A percentile compares a stretch with the other conserved stretches of the same genome.
phyloP scores from a whole-genome alignment of 345 rosid genomes.

The Noccaea caerulescens region DNA sequence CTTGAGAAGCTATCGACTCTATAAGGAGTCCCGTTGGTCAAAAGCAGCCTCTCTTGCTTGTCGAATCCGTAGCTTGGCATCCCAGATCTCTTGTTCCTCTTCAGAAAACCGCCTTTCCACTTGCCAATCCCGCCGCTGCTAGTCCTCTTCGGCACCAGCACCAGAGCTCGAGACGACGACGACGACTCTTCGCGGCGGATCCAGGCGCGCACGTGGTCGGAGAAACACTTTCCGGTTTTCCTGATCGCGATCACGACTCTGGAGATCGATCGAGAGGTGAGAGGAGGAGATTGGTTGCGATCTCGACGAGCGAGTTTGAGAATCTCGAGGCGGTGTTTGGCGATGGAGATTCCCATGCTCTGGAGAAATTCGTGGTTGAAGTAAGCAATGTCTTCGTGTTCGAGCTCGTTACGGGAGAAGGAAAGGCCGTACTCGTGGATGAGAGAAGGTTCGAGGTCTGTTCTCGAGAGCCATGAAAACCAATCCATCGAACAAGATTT shows the following conservation, averaged over 20 bases:
- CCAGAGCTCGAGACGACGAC: slow-evolving; percentile 60
- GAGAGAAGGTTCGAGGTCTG: slow-evolving; percentile 70
- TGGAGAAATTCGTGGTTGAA: slow-evolving; percentile 96
- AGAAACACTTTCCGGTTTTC: slow-evolving; percentile 56
- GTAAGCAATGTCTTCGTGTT: slow-evolving; percentile 72
- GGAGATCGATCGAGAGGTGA: slow-evolving; percentile 48
- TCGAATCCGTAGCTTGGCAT: slow-evolving; percentile 39
- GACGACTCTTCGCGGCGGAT: slow-evolving; percentile 56
- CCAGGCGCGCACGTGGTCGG: slow-evolving; percentile 59
- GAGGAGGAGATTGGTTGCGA: slow-evolving; percentile 33
- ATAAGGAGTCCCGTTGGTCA: slow-evolving; percentile 70
- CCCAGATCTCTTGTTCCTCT: slow-evolving; percentile 65
- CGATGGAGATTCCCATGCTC: slow-evolving; percentile 93
- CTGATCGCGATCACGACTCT: slow-evolving; percentile 63
- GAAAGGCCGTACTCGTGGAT: slow-evolving; percentile 78
- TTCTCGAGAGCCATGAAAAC: slow-evolving; percentile 90
- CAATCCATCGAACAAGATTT: slow-evolving; percentile 62
- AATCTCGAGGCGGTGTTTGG: slow-evolving; percentile 94
- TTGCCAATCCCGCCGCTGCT: slow-evolving; percentile 42
- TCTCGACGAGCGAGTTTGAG: slow-evolving; percentile 80
- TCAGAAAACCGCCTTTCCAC: slow-evolving; percentile 67
- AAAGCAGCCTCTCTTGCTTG: slow-evolving; percentile 59
- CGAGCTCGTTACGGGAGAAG: slow-evolving; percentile 82
- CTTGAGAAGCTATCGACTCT: slow-evolving; percentile 58
- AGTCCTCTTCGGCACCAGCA: slow-evolving; percentile 47